Conservation (phyloP, 495 filamentous ascomycete genomes). For the Baudoinia panamericana region DNA sequence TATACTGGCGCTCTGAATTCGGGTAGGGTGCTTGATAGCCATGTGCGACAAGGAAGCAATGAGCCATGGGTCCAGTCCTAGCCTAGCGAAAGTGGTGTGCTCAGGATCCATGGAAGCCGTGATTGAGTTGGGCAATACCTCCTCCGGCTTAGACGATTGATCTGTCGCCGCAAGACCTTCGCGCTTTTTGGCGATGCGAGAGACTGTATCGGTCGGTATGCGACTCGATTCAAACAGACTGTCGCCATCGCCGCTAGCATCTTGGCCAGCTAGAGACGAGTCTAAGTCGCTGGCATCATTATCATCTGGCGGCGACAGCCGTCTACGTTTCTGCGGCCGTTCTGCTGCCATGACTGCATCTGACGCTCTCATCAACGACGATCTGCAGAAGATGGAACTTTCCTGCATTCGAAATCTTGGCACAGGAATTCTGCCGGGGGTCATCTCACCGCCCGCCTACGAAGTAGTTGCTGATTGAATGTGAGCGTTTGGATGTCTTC, state of each 20-base stretch:
- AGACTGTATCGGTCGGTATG: neutral
- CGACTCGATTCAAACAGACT: neutral
- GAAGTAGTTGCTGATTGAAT: neutral
- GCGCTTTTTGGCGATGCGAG: constrained; percentile 7
- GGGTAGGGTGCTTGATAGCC: constrained; percentile 79
- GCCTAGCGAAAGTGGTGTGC: constrained; percentile 52
- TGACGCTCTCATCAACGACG: neutral
- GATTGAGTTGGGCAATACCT: constrained; percentile 2
- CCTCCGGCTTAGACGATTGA: neutral
- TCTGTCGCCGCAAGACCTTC: neutral
- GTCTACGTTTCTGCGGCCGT: constrained; percentile 7
- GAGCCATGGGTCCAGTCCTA: constrained; percentile 78
- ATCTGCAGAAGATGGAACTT: neutral
- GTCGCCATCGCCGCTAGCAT: neutral
- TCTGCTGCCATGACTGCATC: neutral
- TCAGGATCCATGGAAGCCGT: constrained; percentile 2
- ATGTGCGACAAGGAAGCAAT: constrained; percentile 70
- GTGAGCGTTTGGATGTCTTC: too few species aligned
- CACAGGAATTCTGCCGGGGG: neutral
- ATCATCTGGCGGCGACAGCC: constrained; percentile 8
- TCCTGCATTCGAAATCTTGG: neutral
- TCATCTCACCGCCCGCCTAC: too few species aligned
- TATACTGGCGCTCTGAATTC: constrained; percentile 85
- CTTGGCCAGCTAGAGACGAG: neutral
- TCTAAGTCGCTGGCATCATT: neutral